These are phyloP conservation scores for Selaginella moellendorffii DNA, from an alignment of 75 land plant species.

Conservation along the genomic window DNA sequence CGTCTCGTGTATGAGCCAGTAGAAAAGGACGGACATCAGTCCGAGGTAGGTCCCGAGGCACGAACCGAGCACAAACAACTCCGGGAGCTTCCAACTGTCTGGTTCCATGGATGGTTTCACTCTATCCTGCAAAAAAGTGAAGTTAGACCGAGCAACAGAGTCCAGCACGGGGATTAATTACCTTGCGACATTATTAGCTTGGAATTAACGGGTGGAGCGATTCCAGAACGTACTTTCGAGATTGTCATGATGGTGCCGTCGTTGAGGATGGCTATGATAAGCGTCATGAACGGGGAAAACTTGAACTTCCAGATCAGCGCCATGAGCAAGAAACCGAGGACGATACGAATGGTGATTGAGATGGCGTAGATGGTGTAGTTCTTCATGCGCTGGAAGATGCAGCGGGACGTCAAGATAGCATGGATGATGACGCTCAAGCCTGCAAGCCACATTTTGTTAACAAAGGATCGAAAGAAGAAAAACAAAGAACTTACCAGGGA, in stretches of 20 bases:
- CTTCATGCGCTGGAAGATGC: constrained; percentile 33
- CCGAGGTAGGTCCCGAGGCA: constrained; percentile 19
- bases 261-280: constrained; percentile 45
- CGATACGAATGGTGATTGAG: constrained; percentile 52
- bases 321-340: constrained; percentile 35
- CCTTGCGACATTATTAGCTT: no score
- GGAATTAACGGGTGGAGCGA: no score
- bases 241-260: constrained; percentile 40
- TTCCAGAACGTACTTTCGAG: constrained; percentile 20
- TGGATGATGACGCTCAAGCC: constrained; percentile 25
- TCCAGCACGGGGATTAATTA: no score
- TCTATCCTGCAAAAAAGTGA: constrained; percentile 19
- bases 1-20: constrained; percentile 23
- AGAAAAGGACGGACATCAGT: constrained; percentile 16
- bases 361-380: constrained; percentile 55
- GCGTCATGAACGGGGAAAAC: constrained; percentile 48
- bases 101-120: constrained; percentile 19
- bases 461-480: no score
- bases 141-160: no score
- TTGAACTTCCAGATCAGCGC: constrained; percentile 32
- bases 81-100: constrained; percentile 19
- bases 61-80: constrained; percentile 18
- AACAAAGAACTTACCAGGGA: constrained; percentile 16
- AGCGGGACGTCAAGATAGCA: constrained; percentile 27
- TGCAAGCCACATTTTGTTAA: neutral